These are phyloP conservation scores for Dunaliella sp. DNA, from an alignment of 139 green algal genomes.

Conservation along the genomic window DNA sequence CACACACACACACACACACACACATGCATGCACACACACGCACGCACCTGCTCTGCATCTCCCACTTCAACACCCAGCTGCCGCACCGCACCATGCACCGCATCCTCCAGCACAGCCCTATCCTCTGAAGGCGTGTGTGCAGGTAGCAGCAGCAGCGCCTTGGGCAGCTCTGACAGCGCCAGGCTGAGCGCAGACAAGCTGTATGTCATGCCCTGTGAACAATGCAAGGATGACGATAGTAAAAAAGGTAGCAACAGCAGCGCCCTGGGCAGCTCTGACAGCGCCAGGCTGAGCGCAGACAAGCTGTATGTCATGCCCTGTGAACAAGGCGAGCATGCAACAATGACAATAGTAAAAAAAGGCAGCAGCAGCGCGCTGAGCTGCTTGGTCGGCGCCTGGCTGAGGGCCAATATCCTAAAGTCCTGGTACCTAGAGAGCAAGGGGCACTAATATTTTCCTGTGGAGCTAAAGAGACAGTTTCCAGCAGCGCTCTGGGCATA, in stretches of 20 bases:
- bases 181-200: conserved; percentile 32
- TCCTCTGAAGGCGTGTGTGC: neutral
- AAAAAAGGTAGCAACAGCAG: too few relatives aligned
- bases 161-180: conserved; percentile 31
- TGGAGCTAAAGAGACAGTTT: too few relatives aligned
- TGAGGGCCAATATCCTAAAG: too few relatives aligned
- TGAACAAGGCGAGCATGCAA: too few relatives aligned
- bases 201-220: conserved; percentile 14
- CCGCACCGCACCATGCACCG: neutral
- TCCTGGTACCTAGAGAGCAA: too few relatives aligned
- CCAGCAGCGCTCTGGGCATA: too few relatives aligned
- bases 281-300: neutral
- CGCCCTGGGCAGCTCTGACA: neutral
- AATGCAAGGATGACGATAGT: too few relatives aligned
- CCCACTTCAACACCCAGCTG: neutral
- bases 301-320: neutral
- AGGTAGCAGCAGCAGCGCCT: conserved; percentile 7
- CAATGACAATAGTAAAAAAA: too few relatives aligned
- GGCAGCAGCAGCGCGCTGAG: too few relatives aligned
- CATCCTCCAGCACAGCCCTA: neutral
- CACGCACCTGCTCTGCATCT: conserved; percentile 23
- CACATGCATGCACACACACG: too few relatives aligned
- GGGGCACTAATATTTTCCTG: too few relatives aligned
- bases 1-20: neutral
- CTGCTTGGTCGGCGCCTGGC: too few relatives aligned